Conservation (phyloP, 306 rosid genomes). For the Gastrolobium villosum region DNA sequence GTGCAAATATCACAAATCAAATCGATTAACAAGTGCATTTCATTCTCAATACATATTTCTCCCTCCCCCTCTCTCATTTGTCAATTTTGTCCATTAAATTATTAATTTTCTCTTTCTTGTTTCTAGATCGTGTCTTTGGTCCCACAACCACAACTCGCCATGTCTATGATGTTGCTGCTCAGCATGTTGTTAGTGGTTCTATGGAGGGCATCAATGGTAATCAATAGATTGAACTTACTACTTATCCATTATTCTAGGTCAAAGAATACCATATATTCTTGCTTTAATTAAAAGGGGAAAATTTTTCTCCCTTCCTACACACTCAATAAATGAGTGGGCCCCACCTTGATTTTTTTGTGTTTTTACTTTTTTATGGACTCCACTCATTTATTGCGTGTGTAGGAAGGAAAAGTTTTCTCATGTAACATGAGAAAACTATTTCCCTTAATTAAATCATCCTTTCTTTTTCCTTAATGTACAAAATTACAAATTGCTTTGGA, state of each 20-base stretch:
- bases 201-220: constrained; percentile 99
- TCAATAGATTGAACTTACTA: constrained; percentile 44
- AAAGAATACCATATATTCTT: constrained; percentile 31
- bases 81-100: constrained; percentile 31
- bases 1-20: constrained; percentile 23
- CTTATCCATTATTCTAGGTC: constrained; percentile 39
- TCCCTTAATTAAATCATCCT: constrained; percentile 2
- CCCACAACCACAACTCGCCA: constrained; percentile 98
- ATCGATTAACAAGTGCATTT: constrained; percentile 16
- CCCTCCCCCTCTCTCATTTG: constrained; percentile 29
- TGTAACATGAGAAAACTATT: too few species aligned
- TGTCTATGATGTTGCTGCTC: constrained; percentile 97
- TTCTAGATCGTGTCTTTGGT: constrained; percentile 92
- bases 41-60: constrained; percentile 6
- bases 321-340: too few species aligned
- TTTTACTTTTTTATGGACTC: too few species aligned
- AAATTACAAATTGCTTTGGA: constrained; percentile 15
- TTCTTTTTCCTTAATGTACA: constrained; percentile 30
- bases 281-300: too few species aligned
- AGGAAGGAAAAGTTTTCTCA: too few species aligned
- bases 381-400: too few species aligned
- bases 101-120: constrained; percentile 41
- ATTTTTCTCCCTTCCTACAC: too few species aligned
- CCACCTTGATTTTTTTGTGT: too few species aligned
- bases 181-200: constrained; percentile 88